Base-by-base conservation (phyloP, 2,329 filamentous ascomycete species). In the Trichoderma simmonsii region DNA sequence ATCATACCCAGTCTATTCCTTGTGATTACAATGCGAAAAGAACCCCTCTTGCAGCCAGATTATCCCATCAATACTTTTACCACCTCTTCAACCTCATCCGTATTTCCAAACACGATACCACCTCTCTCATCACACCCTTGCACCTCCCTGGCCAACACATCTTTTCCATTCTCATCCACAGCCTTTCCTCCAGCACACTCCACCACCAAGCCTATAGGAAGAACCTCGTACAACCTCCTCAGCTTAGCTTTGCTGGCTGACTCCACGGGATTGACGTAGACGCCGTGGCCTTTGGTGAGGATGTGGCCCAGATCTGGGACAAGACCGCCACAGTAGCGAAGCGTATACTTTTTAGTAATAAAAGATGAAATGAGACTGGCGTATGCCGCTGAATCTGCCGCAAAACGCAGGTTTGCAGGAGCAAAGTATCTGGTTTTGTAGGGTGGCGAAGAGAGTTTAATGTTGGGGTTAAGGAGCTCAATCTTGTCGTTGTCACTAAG, bases 261-360 rank as follows among this genome's bases (percentile, higher is more conserved):
- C 1, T 87, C 87, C 6, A 89, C 87, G 0, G 89, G 89, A 1
- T 85, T 88, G 2, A 90, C 76, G 75, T 90, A 91, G 1, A 91
- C 77, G 1, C 89, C 89, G 69, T 91, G 88, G 0, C 88, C 87
- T 78, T 91, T 90, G 72, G 87, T 85, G 8, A 91, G 79, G 4
- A 85, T 84, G 72, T 91, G 89, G 14, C 87, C 85, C 0, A 91
- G 80, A 70, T 91, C 89, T 0, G 89, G 89, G 3, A 91, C 89
- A 4, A 91, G 78, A 0, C 89, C 89, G 0, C 89, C 89, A 21
- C 84, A 85, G 75, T 91, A 91, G 3, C 89, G 82, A 48, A 91
- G 81, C 1, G 89, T 90, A 77, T 90, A 91, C 75, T 83, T 84
- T 54, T 85, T 77, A n/a, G 73, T 61, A 8, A 91, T 85, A 72